Percentiles rank a stretch among this genome's conserved stretches.
These are phyloP conservation scores for Fusarium sp. DNA, from an alignment of 2,329 filamentous ascomycete genomes.

Conservation along the genomic window DNA sequence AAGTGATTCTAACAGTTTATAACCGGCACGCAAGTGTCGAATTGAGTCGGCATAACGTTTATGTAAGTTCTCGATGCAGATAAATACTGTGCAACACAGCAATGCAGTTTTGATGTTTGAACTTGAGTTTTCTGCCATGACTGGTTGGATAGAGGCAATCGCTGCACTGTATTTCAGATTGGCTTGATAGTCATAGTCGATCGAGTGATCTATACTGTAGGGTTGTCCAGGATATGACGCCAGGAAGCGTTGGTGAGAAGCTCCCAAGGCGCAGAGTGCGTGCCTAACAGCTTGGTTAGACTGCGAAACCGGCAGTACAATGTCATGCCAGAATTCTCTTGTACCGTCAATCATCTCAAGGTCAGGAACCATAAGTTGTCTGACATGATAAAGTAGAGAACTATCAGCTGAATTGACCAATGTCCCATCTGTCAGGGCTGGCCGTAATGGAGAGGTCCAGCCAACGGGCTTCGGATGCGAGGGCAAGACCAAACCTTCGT, in stretches of 20 bases:
- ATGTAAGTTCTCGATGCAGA: constrained; percentile 42
- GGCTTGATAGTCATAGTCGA: constrained; percentile 17
- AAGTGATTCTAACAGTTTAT: constrained; percentile 26
- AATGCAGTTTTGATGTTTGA: constrained; percentile 35
- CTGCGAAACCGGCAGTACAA: constrained; percentile 8
- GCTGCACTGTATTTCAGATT: constrained; percentile 44
- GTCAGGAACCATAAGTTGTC: constrained; percentile 3
- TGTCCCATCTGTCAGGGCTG: not conserved
- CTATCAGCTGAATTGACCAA: not conserved
- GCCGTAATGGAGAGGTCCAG: not conserved
- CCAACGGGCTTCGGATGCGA: not conserved
- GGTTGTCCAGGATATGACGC: not conserved
- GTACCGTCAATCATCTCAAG: not conserved
- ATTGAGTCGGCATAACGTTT: constrained; percentile 42
- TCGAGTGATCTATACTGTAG: not conserved
- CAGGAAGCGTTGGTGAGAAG: constrained; percentile 10
- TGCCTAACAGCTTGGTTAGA: constrained; percentile 5
- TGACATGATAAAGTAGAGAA: constrained; percentile 6
- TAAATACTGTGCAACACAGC: constrained; percentile 45
- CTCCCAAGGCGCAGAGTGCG: constrained; percentile 16
- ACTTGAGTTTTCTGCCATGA: constrained; percentile 28
- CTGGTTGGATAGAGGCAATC: constrained; percentile 36
- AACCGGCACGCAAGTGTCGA: constrained; percentile 40
- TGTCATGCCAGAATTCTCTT: constrained; percentile 16
- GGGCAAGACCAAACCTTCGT: not conserved